Evolutionary conservation across 495 filamentous ascomycete genomes (phyloP).

Genomic region (Talaromyces nanjingensis): DNA sequence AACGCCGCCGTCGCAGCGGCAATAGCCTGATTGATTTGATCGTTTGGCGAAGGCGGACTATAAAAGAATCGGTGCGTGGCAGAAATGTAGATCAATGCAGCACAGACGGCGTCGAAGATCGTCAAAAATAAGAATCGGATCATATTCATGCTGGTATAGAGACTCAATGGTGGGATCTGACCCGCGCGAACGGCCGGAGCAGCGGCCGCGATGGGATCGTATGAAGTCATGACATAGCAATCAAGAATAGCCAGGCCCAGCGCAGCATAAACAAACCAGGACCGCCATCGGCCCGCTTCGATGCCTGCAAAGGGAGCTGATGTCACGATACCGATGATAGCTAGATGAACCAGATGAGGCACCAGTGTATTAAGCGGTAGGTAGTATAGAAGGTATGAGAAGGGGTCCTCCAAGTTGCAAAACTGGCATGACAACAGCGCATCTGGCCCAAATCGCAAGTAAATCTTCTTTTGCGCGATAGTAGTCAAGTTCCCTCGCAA

Average conservation of each 20-base stretch:
- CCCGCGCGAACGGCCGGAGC: slow-evolving; percentile 29
- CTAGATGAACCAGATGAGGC: slow-evolving; percentile 73
- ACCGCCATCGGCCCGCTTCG: slow-evolving; percentile 62
- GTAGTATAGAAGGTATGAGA: slow-evolving; percentile 73
- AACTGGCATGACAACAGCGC: slow-evolving; percentile 68
- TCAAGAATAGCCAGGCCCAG: slow-evolving; percentile 57
- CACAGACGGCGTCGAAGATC: slow-evolving; percentile 52
- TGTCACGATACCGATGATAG: slow-evolving; percentile 58
- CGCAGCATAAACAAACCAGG: slow-evolving; percentile 55
- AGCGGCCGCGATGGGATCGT: slow-evolving; percentile 52
- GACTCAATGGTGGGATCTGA: slow-evolving; percentile 31
- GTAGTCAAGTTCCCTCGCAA: slow-evolving; percentile 62
- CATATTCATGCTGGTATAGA: slow-evolving; percentile 60
- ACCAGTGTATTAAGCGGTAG: slow-evolving; percentile 59
- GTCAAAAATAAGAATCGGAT: slow-evolving; percentile 54
- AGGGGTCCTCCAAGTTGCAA: slow-evolving; percentile 67
- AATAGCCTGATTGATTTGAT: slow-evolving; percentile 35
- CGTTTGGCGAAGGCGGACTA: slow-evolving; percentile 40
- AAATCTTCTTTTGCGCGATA: slow-evolving; percentile 67
- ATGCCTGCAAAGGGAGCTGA: slow-evolving; percentile 45
- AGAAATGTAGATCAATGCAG: slow-evolving; percentile 59
- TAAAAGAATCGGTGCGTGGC: slow-evolving; percentile 68
- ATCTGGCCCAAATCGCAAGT: slow-evolving; percentile 73
- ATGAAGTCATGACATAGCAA: slow-evolving; percentile 50
- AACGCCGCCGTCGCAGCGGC: slow-evolving; percentile 32